Percentiles rank a stretch among this genome's conserved stretches.
Conservation (phyloP, 352 stramenopile species). For the Globisporangium rhizosaccharum region DNA sequence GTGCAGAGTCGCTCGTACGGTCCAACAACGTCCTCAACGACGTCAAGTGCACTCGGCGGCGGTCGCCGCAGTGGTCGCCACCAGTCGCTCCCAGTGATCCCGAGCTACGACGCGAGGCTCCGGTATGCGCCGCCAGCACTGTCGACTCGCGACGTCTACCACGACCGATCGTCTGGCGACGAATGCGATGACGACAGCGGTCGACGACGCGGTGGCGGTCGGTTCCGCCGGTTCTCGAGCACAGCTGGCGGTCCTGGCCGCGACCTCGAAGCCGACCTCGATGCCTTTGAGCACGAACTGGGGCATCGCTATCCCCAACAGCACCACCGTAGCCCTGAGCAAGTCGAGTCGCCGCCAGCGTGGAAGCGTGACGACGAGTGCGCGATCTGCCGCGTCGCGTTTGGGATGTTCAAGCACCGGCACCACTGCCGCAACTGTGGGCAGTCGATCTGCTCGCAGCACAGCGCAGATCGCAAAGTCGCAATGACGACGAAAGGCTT, state of each 20-base stretch:
- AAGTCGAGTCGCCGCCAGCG: constrained; percentile 51
- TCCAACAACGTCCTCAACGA: neutral
- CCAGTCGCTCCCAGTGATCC: constrained; percentile 51
- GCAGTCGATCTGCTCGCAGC: constrained; percentile 77
- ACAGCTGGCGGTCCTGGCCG: constrained; percentile 3
- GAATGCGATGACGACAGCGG: constrained; percentile 12
- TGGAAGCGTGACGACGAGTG: constrained; percentile 78
- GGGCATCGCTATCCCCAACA: no score
- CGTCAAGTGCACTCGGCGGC: neutral
- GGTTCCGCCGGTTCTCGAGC: constrained; percentile 14
- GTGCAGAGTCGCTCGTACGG: constrained; percentile 8
- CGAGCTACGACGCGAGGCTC: constrained; percentile 29
- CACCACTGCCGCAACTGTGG: constrained; percentile 84
- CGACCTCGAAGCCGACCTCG: constrained; percentile 5
- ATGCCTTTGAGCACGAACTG: neutral
- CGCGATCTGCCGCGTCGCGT: constrained; percentile 67
- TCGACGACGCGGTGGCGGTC: constrained; percentile 13
- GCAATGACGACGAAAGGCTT: constrained; percentile 65
- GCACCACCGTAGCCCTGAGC: neutral
- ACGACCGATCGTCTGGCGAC: constrained; percentile 18
- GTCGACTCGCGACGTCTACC: constrained; percentile 3
- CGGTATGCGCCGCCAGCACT: constrained; percentile 4
- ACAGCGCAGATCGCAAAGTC: constrained; percentile 81
- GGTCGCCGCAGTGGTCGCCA: constrained; percentile 22
- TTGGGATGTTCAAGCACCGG: constrained; percentile 83